Evolutionary conservation across 768 basidiomycete genomes (phyloP), one percentile per base, ranked within the genome.

Genomic region (Russula dissimulans): DNA sequence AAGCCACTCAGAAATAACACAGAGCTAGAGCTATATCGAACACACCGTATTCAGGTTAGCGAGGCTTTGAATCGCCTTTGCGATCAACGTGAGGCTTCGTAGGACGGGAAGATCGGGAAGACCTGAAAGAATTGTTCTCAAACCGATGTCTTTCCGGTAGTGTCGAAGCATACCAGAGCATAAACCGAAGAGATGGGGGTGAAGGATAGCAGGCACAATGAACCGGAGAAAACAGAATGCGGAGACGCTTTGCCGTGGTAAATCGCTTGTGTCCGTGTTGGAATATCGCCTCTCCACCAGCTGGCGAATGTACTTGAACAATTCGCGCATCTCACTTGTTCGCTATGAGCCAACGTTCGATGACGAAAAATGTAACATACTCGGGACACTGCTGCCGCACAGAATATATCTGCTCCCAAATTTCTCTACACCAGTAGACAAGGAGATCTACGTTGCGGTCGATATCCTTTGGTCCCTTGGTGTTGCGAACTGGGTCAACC

Each of bases 171-270:
- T 70, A 89, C 90, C 90, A 69, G 83, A 82, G 65, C 77, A 84
- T 54, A 95, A 75, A 29, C 88, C 85, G 68, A 90, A 94, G 5
- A 91, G 73, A 71, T 92, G 88, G 1, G 92, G 92, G 69, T 90
- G 82, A n/a, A 94, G 78, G 59, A 95, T 88, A 26, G 89, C 92
- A 38, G 92, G 93, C 29, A 91, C 89, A 61, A 95, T 86, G 71
- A 94, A 92, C 44, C 92, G 82, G 45, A 95, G 78, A 72, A 94
- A 95, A 69, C 88, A 84, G 69, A 95, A 94, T 1, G 92, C 91
- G 39, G 88, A 90, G 45, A 95, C 88, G 66, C 87, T 85, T 69
- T 92, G 91, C 79, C 82, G 84, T 38, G 83, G 87, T 36, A 91
- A 73, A 36, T 86, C 78, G 43, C 71, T 79, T 31, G 75, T 74